These are phyloP conservation scores for Phytophthora sojae DNA, from an alignment of 352 stramenopile genomes.

Conservation along the genomic window DNA sequence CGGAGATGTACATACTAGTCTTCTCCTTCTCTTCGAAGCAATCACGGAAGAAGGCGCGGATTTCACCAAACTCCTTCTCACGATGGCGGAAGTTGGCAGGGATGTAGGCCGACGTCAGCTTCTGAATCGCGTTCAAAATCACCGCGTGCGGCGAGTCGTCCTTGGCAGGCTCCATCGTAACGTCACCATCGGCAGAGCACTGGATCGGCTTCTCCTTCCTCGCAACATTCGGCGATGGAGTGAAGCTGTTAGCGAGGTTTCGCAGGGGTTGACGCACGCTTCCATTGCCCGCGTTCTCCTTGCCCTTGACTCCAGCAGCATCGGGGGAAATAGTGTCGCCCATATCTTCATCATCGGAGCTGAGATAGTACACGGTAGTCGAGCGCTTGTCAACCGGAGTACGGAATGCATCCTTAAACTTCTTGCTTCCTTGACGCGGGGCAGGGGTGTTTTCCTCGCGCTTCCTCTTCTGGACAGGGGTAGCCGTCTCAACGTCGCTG, in stretches of 20 bases:
- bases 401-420: constrained; percentile 36
- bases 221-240: constrained; percentile 55
- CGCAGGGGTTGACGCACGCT: constrained; percentile 38
- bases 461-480: constrained; percentile 34
- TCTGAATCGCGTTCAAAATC: constrained; percentile 51
- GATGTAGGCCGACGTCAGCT: constrained; percentile 59
- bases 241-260: constrained; percentile 67
- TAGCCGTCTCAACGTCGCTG: constrained; percentile 21
- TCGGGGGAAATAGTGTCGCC: constrained; percentile 59
- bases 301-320: constrained; percentile 36
- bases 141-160: constrained; percentile 15
- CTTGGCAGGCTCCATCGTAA: constrained; percentile 18
- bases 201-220: constrained; percentile 27
- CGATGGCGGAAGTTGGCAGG: constrained; percentile 62
- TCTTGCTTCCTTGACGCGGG: constrained; percentile 29
- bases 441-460: constrained; percentile 29
- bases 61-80: constrained; percentile 60
- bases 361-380: constrained; percentile 16
- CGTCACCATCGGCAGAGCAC: neutral
- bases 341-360: constrained; percentile 32
- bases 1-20: constrained; percentile 82
- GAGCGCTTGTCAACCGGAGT: constrained; percentile 36
- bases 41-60: constrained; percentile 63
- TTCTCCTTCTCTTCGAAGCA: constrained; percentile 62
- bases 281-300: constrained; percentile 29